Conservation (phyloP, 345 rosid species). For the Gossypium thurberi region DNA sequence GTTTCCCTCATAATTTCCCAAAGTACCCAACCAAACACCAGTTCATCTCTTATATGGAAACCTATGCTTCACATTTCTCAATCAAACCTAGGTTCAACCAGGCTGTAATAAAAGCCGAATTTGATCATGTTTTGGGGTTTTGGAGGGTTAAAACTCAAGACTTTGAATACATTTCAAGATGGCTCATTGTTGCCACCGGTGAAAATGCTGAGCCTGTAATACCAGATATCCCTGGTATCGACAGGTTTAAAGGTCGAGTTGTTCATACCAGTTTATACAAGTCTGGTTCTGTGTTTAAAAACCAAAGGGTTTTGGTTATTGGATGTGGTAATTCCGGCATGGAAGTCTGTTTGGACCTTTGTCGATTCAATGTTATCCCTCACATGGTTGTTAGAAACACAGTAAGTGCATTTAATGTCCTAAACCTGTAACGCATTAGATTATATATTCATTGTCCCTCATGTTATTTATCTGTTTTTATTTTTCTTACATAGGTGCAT, state of each 20-base stretch:
- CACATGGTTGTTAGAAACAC: slow-evolving; percentile 69
- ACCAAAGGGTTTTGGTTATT: slow-evolving; percentile 56
- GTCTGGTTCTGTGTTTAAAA: slow-evolving; percentile 47
- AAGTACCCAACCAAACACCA: slow-evolving; percentile 70
- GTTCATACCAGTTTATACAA: slow-evolving; percentile 62
- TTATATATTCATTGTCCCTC: neutral
- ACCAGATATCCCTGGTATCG: slow-evolving; percentile 54
- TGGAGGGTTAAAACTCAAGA: slow-evolving; percentile 71
- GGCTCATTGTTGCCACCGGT: slow-evolving; percentile 83
- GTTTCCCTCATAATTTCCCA: slow-evolving; percentile 67
- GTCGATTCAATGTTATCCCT: slow-evolving; percentile 49
- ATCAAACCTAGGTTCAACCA: slow-evolving; percentile 62
- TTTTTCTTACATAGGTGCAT: slow-evolving; percentile 51
- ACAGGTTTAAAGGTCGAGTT: slow-evolving; percentile 40
- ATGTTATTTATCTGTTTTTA: neutral
- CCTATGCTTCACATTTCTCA: slow-evolving; percentile 59
- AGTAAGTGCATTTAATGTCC: slow-evolving; percentile 20
- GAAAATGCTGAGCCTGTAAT: slow-evolving; percentile 77
- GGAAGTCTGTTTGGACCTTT: slow-evolving; percentile 86
- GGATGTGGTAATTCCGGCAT: slow-evolving; percentile 94
- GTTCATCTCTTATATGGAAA: slow-evolving; percentile 66
- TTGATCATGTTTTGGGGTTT: slow-evolving; percentile 35
- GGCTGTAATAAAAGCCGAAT: slow-evolving; percentile 49
- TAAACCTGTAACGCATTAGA: neutral
- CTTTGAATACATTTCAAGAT: slow-evolving; percentile 42